phyloP scores from a whole-genome alignment of 768 basidiomycete genomes.

The Clitopilus hobsonii region DNA sequence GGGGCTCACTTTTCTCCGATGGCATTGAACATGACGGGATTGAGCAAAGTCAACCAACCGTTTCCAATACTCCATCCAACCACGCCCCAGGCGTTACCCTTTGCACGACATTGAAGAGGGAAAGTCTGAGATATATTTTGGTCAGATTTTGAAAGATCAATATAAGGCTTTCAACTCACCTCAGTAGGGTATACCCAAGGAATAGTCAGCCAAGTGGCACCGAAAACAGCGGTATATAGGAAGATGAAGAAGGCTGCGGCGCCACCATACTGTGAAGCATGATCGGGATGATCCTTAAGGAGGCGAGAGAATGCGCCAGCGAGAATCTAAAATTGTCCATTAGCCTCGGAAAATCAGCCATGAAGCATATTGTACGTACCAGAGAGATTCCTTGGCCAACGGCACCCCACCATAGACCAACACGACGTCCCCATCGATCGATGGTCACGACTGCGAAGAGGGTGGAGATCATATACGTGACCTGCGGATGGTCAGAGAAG shows the following conservation, averaged over 20 bases:
- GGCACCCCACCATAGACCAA: conserved; percentile 42
- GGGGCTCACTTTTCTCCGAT: conserved; percentile 29
- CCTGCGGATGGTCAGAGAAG: conserved; percentile 14
- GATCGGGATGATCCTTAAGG: conserved; percentile 34
- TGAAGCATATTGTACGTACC: conserved; percentile 7
- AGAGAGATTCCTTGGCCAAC: conserved; percentile 32
- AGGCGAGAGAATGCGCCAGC: conserved; percentile 37
- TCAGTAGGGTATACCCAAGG: conserved; percentile 32
- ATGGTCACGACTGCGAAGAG: conserved; percentile 37
- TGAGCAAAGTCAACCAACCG: conserved; percentile 38
- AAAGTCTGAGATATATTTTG: conserved; percentile 26
- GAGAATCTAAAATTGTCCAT: conserved; percentile 21
- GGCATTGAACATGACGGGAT: conserved; percentile 37
- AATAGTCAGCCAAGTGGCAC: conserved; percentile 43
- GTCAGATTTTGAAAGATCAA: background rate
- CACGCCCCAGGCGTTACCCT: conserved; percentile 43
- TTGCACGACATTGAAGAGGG: conserved; percentile 37
- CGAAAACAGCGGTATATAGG: conserved; percentile 37
- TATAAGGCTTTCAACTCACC: conserved; percentile 7
- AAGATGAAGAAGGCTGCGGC: conserved; percentile 41
- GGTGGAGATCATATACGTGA: conserved; percentile 38
- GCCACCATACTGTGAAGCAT: conserved; percentile 32
- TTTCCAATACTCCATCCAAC: conserved; percentile 40
- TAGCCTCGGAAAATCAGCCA: background rate
- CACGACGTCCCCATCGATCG: conserved; percentile 37